phyloP scores from a whole-genome alignment of 495 filamentous ascomycete genomes.

The Aspergillus biplanus region DNA sequence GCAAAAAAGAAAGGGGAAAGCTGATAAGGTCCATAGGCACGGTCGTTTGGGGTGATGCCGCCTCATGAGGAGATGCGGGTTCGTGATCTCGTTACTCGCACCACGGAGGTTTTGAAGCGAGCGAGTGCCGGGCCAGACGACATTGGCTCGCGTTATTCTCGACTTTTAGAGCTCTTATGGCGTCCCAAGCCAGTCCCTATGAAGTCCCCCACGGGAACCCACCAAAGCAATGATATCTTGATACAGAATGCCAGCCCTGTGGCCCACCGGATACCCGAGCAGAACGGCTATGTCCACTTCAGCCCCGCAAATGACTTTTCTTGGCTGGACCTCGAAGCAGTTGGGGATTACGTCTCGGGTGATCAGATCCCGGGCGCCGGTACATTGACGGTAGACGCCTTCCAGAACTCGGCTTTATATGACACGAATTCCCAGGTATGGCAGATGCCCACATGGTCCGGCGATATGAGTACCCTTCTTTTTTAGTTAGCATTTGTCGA shows the following conservation, averaged over 20 bases:
- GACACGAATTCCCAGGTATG: conserved; percentile 40
- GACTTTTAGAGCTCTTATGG: conserved; percentile 59
- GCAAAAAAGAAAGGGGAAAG: background rate
- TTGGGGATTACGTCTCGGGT: conserved; percentile 58
- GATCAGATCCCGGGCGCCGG: conserved; percentile 44
- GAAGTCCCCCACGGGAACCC: conserved; percentile 33
- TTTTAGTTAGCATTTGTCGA: conserved; percentile 32
- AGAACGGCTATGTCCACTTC: conserved; percentile 45
- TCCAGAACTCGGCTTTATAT: conserved; percentile 41
- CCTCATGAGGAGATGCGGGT: conserved; percentile 56
- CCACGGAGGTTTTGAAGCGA: conserved; percentile 53
- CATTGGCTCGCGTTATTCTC: conserved; percentile 57
- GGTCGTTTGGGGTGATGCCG: conserved; percentile 58
- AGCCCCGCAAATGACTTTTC: conserved; percentile 60
- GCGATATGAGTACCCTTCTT: conserved; percentile 48
- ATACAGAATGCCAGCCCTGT: conserved; percentile 35
- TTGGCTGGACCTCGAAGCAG: conserved; percentile 60
- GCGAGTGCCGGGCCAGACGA: conserved; percentile 57
- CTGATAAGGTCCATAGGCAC: conserved; percentile 34
- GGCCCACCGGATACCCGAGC: conserved; percentile 35
- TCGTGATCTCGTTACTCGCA: conserved; percentile 55
- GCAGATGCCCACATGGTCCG: conserved; percentile 46
- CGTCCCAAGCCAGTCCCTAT: conserved; percentile 35
- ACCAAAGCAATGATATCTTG: conserved; percentile 36
- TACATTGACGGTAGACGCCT: conserved; percentile 41